Percentiles rank a stretch among this genome's conserved stretches.
These are phyloP conservation scores for Nymphaea thermarum DNA, from an alignment of 164 flowering plant genomes.

Conservation along the genomic window DNA sequence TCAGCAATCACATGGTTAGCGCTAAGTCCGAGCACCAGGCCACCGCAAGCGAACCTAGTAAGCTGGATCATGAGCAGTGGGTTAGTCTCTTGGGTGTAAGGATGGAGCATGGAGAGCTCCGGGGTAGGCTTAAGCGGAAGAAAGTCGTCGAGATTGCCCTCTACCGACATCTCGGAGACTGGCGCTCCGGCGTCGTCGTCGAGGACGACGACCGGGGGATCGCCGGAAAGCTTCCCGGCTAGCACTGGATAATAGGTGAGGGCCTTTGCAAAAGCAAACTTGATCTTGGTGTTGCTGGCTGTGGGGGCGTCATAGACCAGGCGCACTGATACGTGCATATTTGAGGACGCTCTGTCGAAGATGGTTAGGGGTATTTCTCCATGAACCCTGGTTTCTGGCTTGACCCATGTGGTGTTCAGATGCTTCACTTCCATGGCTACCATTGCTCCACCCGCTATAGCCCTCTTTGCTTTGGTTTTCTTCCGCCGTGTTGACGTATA, in stretches of 20 bases:
- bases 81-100: background rate
- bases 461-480: too few relatives aligned
- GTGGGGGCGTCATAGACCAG: conserved; percentile 1
- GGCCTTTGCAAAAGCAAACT: background rate
- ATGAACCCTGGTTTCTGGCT: background rate
- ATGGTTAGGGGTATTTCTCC: conserved; percentile 5
- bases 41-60: conserved; percentile 7
- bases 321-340: conserved; percentile 2
- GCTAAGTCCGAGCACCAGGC: conserved; percentile 4
- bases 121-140: background rate
- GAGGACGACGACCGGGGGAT: background rate
- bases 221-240: background rate
- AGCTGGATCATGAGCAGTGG: conserved; percentile 2
- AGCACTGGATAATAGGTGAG: conserved; percentile 1
- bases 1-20: conserved; percentile 4
- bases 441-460: background rate
- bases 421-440: background rate
- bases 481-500: too few relatives aligned
- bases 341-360: conserved; percentile 4
- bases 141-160: background rate
- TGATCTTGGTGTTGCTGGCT: conserved; percentile 1
- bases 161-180: background rate
- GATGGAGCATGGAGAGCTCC: background rate
- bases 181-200: conserved; percentile 2
- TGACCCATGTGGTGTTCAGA: background rate